These are phyloP conservation scores for Prunus mongolica DNA, from an alignment of 306 rosid genomes.

Conservation along the genomic window DNA sequence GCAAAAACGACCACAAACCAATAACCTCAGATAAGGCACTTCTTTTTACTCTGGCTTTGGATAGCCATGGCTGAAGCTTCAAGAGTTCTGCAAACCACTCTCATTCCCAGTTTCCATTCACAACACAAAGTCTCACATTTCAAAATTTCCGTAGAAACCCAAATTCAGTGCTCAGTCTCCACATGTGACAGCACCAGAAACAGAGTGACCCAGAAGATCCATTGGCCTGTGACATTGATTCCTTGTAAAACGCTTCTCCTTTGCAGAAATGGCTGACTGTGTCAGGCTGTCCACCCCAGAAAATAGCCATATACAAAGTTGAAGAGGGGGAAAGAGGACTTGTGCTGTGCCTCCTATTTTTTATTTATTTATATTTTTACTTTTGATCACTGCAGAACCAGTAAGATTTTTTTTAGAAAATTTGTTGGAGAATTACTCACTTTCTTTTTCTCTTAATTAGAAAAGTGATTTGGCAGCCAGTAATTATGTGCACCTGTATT, in stretches of 20 bases:
- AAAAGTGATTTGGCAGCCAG: neutral
- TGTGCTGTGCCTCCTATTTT: slow-evolving; percentile 39
- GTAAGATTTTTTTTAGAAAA: slow-evolving; percentile 31
- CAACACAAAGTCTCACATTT: slow-evolving; percentile 19
- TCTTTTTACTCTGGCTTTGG: neutral
- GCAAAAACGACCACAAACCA: slow-evolving; percentile 11
- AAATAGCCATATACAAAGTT: slow-evolving; percentile 74
- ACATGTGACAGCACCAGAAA: slow-evolving; percentile 30
- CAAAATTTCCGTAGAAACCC: slow-evolving; percentile 31
- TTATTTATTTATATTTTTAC: slow-evolving; percentile 34
- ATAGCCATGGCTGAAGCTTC: slow-evolving; percentile 75
- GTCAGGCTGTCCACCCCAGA: slow-evolving; percentile 84
- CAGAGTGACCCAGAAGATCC: slow-evolving; percentile 29
- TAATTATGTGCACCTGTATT: neutral
- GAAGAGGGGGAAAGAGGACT: slow-evolving; percentile 90
- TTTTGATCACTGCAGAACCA: slow-evolving; percentile 68
- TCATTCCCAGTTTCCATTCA: slow-evolving; percentile 36
- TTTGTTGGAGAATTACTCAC: neutral
- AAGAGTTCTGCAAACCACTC: slow-evolving; percentile 29
- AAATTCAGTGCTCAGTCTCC: slow-evolving; percentile 50
- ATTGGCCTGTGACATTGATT: slow-evolving; percentile 91
- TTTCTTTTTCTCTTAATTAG: neutral
- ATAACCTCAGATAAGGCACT: slow-evolving; percentile 50
- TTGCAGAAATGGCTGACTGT: slow-evolving; percentile 70
- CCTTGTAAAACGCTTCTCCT: slow-evolving; percentile 68